A percentile compares a stretch with the other conserved stretches of the same genome.
Conservation (phyloP, 2,329 filamentous ascomycete species). For the Periconia sp. region DNA sequence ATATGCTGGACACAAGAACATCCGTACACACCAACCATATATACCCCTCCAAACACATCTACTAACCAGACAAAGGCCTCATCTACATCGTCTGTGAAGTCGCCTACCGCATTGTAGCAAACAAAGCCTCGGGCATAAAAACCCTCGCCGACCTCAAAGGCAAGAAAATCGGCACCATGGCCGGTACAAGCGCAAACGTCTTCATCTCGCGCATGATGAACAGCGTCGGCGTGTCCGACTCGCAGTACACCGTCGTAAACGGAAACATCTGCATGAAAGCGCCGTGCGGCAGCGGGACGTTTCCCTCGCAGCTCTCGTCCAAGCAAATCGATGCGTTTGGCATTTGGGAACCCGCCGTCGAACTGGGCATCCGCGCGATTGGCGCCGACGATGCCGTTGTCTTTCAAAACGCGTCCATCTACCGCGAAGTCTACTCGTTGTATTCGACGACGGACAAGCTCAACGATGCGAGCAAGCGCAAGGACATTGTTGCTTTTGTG, state of each 20-base stretch:
- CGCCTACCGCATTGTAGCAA: slow-evolving; percentile 31
- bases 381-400: slow-evolving; percentile 20
- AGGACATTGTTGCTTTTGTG: slow-evolving; percentile 32
- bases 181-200: slow-evolving; percentile 18
- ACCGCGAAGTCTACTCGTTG: slow-evolving; percentile 32
- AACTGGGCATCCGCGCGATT: slow-evolving; percentile 24
- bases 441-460: slow-evolving; percentile 32
- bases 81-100: slow-evolving; percentile 38
- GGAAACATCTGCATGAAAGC: slow-evolving; percentile 27
- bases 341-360: slow-evolving; percentile 34
- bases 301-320: slow-evolving; percentile 21
- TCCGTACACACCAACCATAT: no score
- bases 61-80: no score
- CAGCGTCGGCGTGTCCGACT: slow-evolving; percentile 20
- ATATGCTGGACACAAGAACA: slow-evolving; percentile 26
- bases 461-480: slow-evolving; percentile 19
- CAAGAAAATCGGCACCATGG: slow-evolving; percentile 30
- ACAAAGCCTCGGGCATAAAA: slow-evolving; percentile 20
- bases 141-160: slow-evolving; percentile 28
- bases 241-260: slow-evolving; percentile 21
- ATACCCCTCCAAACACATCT: no score
- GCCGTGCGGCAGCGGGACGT: slow-evolving; percentile 24
- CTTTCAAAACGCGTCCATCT: slow-evolving; percentile 27
- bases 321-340: slow-evolving; percentile 30
- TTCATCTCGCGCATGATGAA: slow-evolving; percentile 29